Percentiles rank a stretch among this genome's conserved stretches.
Evolutionary conservation across 2,329 filamentous ascomycete genomes (phyloP).

Genomic region (Ilyonectria destructans): DNA sequence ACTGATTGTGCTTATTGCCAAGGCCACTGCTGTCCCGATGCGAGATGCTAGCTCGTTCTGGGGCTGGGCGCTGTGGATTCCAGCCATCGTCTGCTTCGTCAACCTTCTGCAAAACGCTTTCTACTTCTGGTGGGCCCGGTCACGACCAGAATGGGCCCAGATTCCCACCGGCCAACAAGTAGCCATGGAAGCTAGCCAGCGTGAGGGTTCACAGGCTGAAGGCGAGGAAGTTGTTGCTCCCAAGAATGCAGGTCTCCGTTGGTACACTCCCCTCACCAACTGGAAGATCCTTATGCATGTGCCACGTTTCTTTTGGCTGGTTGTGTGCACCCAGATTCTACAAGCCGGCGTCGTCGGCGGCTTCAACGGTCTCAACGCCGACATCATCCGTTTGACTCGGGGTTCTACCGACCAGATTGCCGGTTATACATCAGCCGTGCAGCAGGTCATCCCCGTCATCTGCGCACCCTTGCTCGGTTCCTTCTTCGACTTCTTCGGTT

Average conservation of each 20-base stretch:
- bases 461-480: conserved; percentile 44
- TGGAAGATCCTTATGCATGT: conserved; percentile 33
- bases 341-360: conserved; percentile 43
- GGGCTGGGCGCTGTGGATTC: conserved; percentile 51
- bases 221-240: background rate
- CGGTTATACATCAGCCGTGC: conserved; percentile 48
- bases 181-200: conserved; percentile 15
- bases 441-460: conserved; percentile 49
- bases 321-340: conserved; percentile 43
- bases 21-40: conserved; percentile 49
- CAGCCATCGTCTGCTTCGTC: conserved; percentile 41
- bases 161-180: conserved; percentile 42
- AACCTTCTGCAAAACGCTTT: conserved; percentile 44
- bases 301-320: conserved; percentile 47
- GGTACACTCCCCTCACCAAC: conserved; percentile 8
- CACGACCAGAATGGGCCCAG: conserved; percentile 43
- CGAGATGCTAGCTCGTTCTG: conserved; percentile 47
- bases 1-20: conserved; percentile 46
- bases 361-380: conserved; percentile 43
- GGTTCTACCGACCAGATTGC: conserved; percentile 49
- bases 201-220: background rate
- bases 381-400: conserved; percentile 43
- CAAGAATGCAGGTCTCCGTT: background rate
- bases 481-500: conserved; percentile 44
- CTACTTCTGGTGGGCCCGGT: conserved; percentile 46